Conservation (phyloP, 345 rosid genomes). For the Sonneratia caseolaris region DNA sequence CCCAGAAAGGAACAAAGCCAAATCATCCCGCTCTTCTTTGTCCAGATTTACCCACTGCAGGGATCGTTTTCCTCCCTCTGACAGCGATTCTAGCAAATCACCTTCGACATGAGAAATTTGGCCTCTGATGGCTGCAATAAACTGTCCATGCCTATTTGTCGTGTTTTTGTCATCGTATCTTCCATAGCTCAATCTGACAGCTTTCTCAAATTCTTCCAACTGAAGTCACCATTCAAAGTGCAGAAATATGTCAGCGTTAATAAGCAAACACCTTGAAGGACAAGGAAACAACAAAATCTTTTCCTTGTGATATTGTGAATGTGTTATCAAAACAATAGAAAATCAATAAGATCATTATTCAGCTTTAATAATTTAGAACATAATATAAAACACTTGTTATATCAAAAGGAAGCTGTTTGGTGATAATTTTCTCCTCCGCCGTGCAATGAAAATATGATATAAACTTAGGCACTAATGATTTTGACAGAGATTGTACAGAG, state of each 20-base stretch:
- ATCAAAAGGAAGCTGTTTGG: background rate
- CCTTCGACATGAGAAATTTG: constrained; percentile 57
- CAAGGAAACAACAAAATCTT: background rate
- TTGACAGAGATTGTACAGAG: background rate
- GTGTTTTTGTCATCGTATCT: constrained; percentile 36
- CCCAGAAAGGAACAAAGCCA: constrained; percentile 74
- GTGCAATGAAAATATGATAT: background rate
- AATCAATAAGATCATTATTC: background rate
- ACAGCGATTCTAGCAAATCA: constrained; percentile 38
- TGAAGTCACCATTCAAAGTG: constrained; percentile 24
- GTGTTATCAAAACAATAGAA: background rate
- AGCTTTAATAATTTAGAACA: background rate
- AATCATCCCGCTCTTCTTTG: constrained; percentile 73
- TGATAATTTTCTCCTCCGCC: background rate
- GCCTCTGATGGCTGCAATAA: constrained; percentile 56
- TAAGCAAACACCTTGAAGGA: background rate
- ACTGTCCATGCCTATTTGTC: constrained; percentile 59
- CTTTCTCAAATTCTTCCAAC: constrained; percentile 86
- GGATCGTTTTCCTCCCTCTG: constrained; percentile 55
- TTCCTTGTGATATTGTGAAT: background rate
- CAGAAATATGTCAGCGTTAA: constrained; percentile 3
- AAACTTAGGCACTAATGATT: background rate
- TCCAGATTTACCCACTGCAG: constrained; percentile 64
- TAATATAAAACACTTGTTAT: background rate
- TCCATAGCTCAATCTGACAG: constrained; percentile 52